A percentile compares a stretch with the other conserved stretches of the same genome.
These are phyloP conservation scores for Sporothrix inflata DNA, from an alignment of 2,329 filamentous ascomycete genomes.

Conservation along the genomic window DNA sequence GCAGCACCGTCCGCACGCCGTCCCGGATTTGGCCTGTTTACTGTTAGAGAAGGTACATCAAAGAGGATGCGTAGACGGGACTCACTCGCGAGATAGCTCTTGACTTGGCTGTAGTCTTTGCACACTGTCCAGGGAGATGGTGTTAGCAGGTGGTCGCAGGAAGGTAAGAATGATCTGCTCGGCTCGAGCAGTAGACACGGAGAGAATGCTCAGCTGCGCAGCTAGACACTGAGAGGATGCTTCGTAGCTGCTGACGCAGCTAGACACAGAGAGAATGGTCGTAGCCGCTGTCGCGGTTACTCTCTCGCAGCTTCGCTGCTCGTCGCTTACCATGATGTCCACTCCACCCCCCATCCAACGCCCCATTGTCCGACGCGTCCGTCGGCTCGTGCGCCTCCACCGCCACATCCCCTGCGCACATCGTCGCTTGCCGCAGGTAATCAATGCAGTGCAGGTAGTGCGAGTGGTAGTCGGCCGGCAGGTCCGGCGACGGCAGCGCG, in stretches of 20 bases:
- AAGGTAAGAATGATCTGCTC: not conserved
- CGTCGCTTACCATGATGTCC: conserved; percentile 44
- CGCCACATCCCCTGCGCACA: conserved; percentile 45
- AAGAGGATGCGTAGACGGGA: not conserved
- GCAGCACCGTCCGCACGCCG: conserved; percentile 36
- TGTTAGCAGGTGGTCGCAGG: not conserved
- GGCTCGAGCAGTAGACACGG: not conserved
- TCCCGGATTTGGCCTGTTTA: conserved; percentile 35
- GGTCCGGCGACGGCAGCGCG: conserved; percentile 29
- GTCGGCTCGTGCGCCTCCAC: conserved; percentile 45
- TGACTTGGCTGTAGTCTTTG: conserved; percentile 45
- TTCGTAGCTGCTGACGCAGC: too few species aligned
- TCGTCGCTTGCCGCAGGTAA: conserved; percentile 47
- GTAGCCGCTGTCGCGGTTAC: not conserved
- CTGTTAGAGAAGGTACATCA: not conserved
- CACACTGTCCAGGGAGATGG: conserved; percentile 40
- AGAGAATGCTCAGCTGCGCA: not conserved
- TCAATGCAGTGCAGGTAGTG: conserved; percentile 50
- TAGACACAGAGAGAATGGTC: not conserved
- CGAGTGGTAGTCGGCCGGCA: conserved; percentile 39
- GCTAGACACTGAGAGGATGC: not conserved
- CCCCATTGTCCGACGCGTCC: conserved; percentile 45
- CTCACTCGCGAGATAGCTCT: conserved; percentile 43
- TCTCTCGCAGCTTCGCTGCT: not conserved
- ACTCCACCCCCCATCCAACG: conserved; percentile 46